Conservation (phyloP, 2,329 filamentous ascomycete genomes). For the Sporothrix variecibatus region DNA sequence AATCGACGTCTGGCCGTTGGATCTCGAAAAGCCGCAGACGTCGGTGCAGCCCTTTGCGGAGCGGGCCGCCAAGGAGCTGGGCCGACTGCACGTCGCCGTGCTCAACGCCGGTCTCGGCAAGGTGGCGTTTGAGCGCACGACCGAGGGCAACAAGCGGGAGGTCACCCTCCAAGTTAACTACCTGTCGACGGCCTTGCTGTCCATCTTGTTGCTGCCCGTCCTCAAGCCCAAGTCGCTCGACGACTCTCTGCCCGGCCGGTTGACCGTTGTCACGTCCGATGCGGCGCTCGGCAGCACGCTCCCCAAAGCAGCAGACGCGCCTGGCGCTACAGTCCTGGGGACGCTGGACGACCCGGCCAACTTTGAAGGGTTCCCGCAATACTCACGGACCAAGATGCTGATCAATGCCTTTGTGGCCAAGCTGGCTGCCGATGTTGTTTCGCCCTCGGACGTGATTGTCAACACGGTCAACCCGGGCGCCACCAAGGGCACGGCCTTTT, state of each 20-base stretch:
- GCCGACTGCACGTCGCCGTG: conserved; percentile 3
- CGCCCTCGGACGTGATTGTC: not conserved
- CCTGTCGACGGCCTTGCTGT: conserved; percentile 5
- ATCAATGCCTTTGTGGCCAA: not conserved
- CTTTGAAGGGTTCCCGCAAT: not conserved
- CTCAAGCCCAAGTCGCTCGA: not conserved
- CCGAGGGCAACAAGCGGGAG: conserved; percentile 8
- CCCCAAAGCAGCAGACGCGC: not conserved
- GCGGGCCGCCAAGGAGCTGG: not conserved
- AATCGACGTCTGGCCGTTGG: not conserved
- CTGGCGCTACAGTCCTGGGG: not conserved
- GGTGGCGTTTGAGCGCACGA: not conserved
- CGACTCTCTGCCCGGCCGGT: not conserved
- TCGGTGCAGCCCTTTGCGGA: not conserved
- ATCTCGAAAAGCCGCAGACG: not conserved
- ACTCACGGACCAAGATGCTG: not conserved
- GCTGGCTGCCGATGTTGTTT: not conserved
- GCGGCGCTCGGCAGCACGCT: not conserved
- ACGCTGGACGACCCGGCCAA: not conserved
- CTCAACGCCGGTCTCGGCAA: not conserved
- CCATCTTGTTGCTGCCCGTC: not conserved
- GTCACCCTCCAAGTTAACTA: not conserved
- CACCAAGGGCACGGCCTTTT: not conserved
- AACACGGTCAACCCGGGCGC: not conserved
- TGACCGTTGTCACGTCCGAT: not conserved